Base-by-base conservation (phyloP, 176 grass and related monocot genomes). In the Zea mays region DNA sequence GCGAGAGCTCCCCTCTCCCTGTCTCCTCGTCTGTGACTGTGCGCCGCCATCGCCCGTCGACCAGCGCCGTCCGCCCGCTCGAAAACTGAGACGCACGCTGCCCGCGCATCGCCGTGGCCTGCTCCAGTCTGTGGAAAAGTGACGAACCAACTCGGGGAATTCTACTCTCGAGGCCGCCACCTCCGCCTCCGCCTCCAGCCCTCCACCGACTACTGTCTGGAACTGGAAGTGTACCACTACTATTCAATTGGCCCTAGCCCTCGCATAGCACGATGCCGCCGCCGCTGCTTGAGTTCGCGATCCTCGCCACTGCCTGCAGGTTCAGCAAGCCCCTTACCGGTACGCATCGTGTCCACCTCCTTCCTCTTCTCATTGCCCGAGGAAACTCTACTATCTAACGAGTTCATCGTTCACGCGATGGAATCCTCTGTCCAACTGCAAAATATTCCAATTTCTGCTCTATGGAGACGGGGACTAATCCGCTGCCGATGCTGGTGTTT, bases 291-390 rank as follows among this genome's bases (percentile, higher is more conserved):
- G 74, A 41, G 10, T 60, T 8, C 41, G 59, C 67, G n/a, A 11
- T 79, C 75, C 61, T 88, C 61, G 48, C 75, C 5, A 62, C 75
- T 37, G 12, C 45, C 5, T 33, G 64, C 75, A 69, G 69, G 68
- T 17, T 20, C 4, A 37, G 3, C 37, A 68, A 4, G 5, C 4
- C 21, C 35, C 1, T 56, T 12, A 17, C 4, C 0, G 52, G 81
- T 88, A 69, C 8, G 74, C 10, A 42, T 11, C 14, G 1, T 20
- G 8, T 60, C 59, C 56, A 0, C 4, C 44, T 12, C 45, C 27
- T 34, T 9, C 7, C 10, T 67, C 43, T 36, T 35, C 33, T 36
- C 21, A 0, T 56, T 58, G 39, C 34, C 36, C 16, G 16, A 13
- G 39, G 3, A 3, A 15, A 4, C n/a, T 61, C 15, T 20, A 33